phyloP scores from a whole-genome alignment of 495 filamentous ascomycete genomes.

The Parathielavia appendiculata region DNA sequence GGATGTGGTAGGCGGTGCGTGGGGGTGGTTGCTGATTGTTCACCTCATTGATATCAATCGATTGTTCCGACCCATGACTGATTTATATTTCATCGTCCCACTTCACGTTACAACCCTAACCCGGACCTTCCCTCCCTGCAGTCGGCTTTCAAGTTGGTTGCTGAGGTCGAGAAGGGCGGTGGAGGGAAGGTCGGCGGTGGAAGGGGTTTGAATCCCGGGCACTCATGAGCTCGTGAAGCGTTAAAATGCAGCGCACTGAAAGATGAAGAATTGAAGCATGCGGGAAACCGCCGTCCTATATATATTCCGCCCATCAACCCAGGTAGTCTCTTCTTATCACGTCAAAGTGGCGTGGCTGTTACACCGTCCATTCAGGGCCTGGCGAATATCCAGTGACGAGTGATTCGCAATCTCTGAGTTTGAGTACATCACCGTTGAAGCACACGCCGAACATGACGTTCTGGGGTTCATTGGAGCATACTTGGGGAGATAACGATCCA shows the following conservation, averaged over 20 bases:
- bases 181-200: neutral
- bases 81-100: neutral
- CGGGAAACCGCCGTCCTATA: neutral
- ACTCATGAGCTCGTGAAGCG: neutral
- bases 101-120: conserved; percentile 4
- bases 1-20: neutral
- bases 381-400: conserved; percentile 12
- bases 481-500: no score
- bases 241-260: neutral
- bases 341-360: neutral
- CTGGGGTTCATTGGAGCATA: no score
- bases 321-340: neutral
- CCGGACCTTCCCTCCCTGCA: neutral
- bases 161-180: neutral
- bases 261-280: neutral
- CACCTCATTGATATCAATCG: conserved; percentile 5
- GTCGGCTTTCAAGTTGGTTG: neutral
- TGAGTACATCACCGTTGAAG: neutral
- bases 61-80: conserved; percentile 10
- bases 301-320: neutral
- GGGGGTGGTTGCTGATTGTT: conserved; percentile 10
- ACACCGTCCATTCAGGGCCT: conserved; percentile 18
- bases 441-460: neutral
- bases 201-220: neutral
- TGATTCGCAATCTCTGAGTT: conserved; percentile 24